Base-by-base conservation (phyloP, 2,329 filamentous ascomycete genomes). In the Fusarium nurragi region DNA sequence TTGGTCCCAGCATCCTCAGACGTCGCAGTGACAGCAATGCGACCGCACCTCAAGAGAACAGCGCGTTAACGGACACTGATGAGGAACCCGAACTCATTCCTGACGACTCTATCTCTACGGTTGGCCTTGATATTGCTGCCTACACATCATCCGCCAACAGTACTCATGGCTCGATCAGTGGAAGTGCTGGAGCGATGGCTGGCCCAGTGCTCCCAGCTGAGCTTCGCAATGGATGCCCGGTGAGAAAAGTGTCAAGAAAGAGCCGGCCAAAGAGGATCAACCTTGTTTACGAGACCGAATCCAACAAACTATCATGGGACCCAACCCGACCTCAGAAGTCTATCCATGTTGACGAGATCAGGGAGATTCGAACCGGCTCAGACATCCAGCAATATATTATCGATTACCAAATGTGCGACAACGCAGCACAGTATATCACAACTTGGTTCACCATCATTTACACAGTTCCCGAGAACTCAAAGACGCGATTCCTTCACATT, bases 281-380 rank as follows among this genome's bases (percentile, higher is more conserved):
- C 25, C 81, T 90, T 30, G 87, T 90, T 49, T 87, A 98, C 22
- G 93, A 98, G 71, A 84, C 90, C 22, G 90, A 94, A 72, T 86
- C 90, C 3, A 94, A 91, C 60, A 95, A 93, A 76, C 91, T 99
- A 22, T 90, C 86, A 23, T 98, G 94, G 94, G 91, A 97, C 76
- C 86, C 88, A 43, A 87, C 85, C 10, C 88, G 92, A 32, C 89
- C 91, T 1, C 86, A 88, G 22, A 98, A 97, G 76, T 88, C 88
- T 50, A 90, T 99, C 65, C 96, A 97, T 76, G 92, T 99, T 64
- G 95, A 99, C 72, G 93, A 98, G 75, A 94, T 99, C 71, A 90
- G 92, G 72, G 93, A 97, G 73, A 93, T 98, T 44, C 89, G 94
- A 63, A 88, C 89, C 30, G 93, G 92, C 18, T 86, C 86, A 13